Percentiles rank a stretch among this genome's conserved stretches.
Conservation (phyloP, 805 yeast genomes). For the Wickerhamiella lipophila region DNA sequence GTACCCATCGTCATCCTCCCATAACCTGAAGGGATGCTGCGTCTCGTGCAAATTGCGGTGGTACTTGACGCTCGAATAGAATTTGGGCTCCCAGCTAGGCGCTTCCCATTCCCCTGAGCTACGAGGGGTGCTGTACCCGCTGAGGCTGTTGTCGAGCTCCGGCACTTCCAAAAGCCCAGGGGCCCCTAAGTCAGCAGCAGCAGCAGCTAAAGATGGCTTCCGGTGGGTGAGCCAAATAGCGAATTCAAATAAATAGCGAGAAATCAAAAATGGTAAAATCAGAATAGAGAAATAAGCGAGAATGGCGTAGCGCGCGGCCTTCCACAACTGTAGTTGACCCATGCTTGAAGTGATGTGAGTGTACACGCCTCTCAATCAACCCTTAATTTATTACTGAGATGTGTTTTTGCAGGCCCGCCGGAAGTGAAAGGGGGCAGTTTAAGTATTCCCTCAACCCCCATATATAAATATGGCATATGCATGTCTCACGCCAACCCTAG, state of each 20-base stretch:
- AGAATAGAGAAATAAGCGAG: slow-evolving; percentile 4
- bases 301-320: not conserved
- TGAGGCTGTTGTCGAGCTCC: not conserved
- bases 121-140: slow-evolving; percentile 3
- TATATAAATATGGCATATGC: not conserved
- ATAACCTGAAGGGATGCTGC: not conserved
- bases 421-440: too few relatives aligned
- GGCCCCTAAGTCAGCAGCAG: too few relatives aligned
- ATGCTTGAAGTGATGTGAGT: too few relatives aligned
- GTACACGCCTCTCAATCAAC: too few relatives aligned
- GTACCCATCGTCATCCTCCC: slow-evolving; percentile 12
- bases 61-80: not conserved
- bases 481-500: slow-evolving; percentile 5
- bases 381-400: too few relatives aligned
- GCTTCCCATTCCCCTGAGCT: slow-evolving; percentile 8
- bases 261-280: not conserved
- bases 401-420: too few relatives aligned
- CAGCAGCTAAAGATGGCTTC: too few relatives aligned
- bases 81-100: not conserved
- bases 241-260: not conserved
- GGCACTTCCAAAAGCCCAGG: not conserved
- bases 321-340: not conserved
- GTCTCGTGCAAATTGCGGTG: not conserved
- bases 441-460: not conserved
- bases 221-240: not conserved